Conservation (phyloP, 148 eudicot species). For the Cornus controversa region DNA sequence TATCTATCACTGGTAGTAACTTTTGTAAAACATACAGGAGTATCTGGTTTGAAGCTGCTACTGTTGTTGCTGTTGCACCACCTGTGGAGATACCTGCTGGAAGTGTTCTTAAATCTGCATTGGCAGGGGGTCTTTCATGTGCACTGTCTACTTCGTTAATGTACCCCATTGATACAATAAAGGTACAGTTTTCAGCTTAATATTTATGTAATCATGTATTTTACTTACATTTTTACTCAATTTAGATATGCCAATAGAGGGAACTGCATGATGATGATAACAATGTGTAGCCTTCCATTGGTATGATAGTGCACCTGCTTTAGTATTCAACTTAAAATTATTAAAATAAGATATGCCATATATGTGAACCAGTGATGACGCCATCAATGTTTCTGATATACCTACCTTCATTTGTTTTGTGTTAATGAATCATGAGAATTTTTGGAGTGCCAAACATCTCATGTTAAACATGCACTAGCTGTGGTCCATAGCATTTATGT, state of each 20-base stretch:
- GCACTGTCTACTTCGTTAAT: slow-evolving; percentile 85
- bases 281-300: neutral
- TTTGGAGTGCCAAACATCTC: neutral
- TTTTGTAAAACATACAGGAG: slow-evolving; percentile 49
- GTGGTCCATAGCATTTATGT: neutral
- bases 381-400: neutral
- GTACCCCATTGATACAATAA: slow-evolving; percentile 90
- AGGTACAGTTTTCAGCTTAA: slow-evolving; percentile 41
- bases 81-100: slow-evolving; percentile 84
- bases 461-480: neutral
- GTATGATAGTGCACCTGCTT: neutral
- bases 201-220: slow-evolving; percentile 4
- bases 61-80: slow-evolving; percentile 95
- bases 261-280: neutral
- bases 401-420: neutral
- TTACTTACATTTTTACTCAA: neutral
- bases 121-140: slow-evolving; percentile 89
- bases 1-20: neutral
- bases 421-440: neutral
- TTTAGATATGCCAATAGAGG: neutral
- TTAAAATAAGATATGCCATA: neutral
- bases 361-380: neutral
- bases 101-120: slow-evolving; percentile 84
- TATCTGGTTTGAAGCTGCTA: slow-evolving; percentile 98
- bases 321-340: neutral